Percentiles rank a stretch among this genome's conserved stretches.
These are phyloP conservation scores for Vicia faba DNA, from an alignment of 306 rosid species.

Conservation along the genomic window DNA sequence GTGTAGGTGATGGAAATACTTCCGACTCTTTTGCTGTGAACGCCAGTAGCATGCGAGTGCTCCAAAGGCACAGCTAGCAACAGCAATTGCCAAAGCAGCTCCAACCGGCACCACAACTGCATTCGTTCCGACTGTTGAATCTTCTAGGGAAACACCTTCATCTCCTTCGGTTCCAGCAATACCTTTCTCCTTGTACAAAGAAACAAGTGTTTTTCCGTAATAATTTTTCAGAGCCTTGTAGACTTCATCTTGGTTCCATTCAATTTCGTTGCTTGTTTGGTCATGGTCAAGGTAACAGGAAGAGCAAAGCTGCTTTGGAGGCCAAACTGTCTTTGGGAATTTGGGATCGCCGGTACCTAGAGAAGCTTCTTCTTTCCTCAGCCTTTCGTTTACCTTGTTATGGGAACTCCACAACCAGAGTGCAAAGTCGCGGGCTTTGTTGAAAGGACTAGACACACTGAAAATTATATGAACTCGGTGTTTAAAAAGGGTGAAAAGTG, in stretches of 20 bases:
- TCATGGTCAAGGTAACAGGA: slow-evolving; percentile 57
- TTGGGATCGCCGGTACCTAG: slow-evolving; percentile 78
- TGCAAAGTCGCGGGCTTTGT: slow-evolving; percentile 68
- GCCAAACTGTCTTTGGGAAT: slow-evolving; percentile 93
- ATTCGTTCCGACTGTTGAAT: slow-evolving; percentile 56
- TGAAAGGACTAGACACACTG: slow-evolving; percentile 82
- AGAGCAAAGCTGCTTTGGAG: slow-evolving; percentile 75
- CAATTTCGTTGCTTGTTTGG: slow-evolving; percentile 47
- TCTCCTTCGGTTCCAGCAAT: slow-evolving; percentile 40
- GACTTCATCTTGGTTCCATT: slow-evolving; percentile 79
- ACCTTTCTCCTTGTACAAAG: slow-evolving; percentile 61
- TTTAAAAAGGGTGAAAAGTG: slow-evolving; percentile 36
- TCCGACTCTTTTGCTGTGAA: slow-evolving; percentile 97
- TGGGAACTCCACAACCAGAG: slow-evolving; percentile 94
- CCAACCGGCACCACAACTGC: slow-evolving; percentile 90
- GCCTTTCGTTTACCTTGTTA: slow-evolving; percentile 76
- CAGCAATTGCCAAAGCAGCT: slow-evolving; percentile 93
- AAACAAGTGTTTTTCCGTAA: slow-evolving; percentile 60
- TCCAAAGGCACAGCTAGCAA: slow-evolving; percentile 97
- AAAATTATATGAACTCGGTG: slow-evolving; percentile 21
- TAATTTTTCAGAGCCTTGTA: slow-evolving; percentile 59
- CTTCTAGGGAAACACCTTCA: slow-evolving; percentile 50
- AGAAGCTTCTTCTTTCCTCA: slow-evolving; percentile 78
- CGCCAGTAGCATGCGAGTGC: slow-evolving; percentile 99
- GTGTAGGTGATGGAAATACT: slow-evolving; percentile 93